Evolutionary conservation across 768 basidiomycete species (phyloP), one percentile per base, ranked within the genome.

Genomic region (Macrolepiota dolichaula): DNA sequence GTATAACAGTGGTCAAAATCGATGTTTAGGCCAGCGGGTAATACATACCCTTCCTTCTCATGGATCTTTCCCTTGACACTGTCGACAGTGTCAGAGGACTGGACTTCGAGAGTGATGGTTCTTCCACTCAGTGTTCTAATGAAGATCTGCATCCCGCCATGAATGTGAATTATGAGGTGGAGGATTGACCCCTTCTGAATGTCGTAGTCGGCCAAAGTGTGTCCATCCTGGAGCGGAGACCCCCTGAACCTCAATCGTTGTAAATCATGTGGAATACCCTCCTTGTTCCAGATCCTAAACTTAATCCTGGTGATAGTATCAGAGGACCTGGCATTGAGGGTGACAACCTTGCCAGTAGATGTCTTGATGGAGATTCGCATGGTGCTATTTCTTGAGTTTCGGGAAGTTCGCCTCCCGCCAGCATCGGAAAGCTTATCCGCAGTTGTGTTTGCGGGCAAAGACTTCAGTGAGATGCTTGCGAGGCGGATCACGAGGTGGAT

Each of bases 161-260:
- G 89, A 17, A 96, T 85, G 74, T 93, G 91, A 32, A 96, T 85
- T 25, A 95, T 92, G 68, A 79, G 84, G 69, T 96, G 94, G 56
- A 96, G 88, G 42, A 94, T 96, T 0, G 89, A 92, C 78, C 96
- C 94, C 79, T 96, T 96, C 84, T 96, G 94, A 66, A 96, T 95
- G 72, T 94, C 92, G 72, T 94, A 93, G 66, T 92, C 91, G 7
- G 89, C 90, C 0, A 94, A 80, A 3, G 91, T 96, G 53, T 94
- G 87, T 3, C 95, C 95, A 69, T 97, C 95, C 73, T 96, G 94
- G 29, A 97, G 85, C 73, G 95, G 94, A 77, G 96, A 96, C 62
- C 94, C 94, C 50, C 94, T 94, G 64, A 96, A 96, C 79, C 96
- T 96, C n/a, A 96, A 77, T 64, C 95, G 92, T 71, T 96, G 93